Evolutionary conservation across 306 rosid genomes (phyloP).

Genomic region (Urtica urens): DNA sequence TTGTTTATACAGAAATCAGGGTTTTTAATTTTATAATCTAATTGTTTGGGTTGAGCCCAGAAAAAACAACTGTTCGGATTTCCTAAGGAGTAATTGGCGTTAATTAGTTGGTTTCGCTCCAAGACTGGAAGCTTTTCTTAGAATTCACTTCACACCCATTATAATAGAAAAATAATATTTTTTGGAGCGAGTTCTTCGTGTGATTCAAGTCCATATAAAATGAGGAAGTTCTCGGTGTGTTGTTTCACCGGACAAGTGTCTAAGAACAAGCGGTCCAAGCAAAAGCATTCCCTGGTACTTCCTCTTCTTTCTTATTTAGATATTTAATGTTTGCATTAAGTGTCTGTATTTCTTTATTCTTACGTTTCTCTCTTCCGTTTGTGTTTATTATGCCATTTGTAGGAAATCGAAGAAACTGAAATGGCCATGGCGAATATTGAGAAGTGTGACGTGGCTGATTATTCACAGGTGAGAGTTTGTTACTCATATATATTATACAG

Average conservation of each 20-base stretch:
- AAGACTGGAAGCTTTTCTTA: conserved; percentile 40
- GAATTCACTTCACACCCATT: conserved; percentile 58
- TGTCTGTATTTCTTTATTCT: neutral
- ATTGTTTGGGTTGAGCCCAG: conserved; percentile 17
- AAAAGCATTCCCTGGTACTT: conserved; percentile 17
- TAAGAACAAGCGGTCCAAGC: conserved; percentile 14
- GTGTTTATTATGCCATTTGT: too few relatives aligned
- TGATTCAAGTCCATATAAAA: conserved; percentile 22
- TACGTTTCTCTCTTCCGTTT: neutral
- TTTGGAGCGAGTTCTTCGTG: neutral
- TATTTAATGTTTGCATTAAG: neutral
- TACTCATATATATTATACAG: neutral
- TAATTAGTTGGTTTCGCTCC: conserved; percentile 22
- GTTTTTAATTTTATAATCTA: neutral
- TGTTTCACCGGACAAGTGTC: conserved; percentile 30
- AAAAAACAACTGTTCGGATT: conserved; percentile 1
- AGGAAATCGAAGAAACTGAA: conserved; percentile 15
- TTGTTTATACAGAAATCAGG: neutral
- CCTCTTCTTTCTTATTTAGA: conserved; percentile 3
- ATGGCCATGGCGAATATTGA: conserved; percentile 39
- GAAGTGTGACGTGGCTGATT: conserved; percentile 20
- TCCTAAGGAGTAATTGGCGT: conserved; percentile 8
- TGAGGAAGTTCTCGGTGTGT: conserved; percentile 37
- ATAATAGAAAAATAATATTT: neutral
- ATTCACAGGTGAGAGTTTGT: conserved; percentile 28